Evolutionary conservation across 495 filamentous ascomycete genomes (phyloP).

Genomic region (Trichoderma asperelloides): DNA sequence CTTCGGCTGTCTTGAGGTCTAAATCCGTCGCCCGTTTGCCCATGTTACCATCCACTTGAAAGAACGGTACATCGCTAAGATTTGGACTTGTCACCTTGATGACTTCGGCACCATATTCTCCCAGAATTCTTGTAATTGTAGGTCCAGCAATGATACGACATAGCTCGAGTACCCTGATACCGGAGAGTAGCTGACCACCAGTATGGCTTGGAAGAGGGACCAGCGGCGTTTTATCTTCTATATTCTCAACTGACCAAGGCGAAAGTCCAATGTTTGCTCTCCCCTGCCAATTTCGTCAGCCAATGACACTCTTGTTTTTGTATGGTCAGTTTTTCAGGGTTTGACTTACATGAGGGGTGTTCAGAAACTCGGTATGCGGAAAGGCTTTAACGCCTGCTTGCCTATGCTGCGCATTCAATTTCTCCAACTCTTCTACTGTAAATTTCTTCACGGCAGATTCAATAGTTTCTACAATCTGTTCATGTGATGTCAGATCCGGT

Average conservation of each 20-base stretch:
- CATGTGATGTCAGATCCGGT: slow-evolving; percentile 55
- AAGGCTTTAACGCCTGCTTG: slow-evolving; percentile 61
- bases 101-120: slow-evolving; percentile 60
- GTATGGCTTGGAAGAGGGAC: slow-evolving; percentile 39
- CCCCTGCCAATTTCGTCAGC: slow-evolving; percentile 18
- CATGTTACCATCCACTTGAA: slow-evolving; percentile 71
- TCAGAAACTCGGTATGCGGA: slow-evolving; percentile 55
- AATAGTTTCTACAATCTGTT: slow-evolving; percentile 55
- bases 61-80: slow-evolving; percentile 67
- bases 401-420: slow-evolving; percentile 48
- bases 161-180: slow-evolving; percentile 55
- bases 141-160: slow-evolving; percentile 58
- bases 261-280: slow-evolving; percentile 20
- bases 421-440: slow-evolving; percentile 54
- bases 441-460: slow-evolving; percentile 56
- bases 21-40: slow-evolving; percentile 50
- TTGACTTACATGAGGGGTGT: slow-evolving; percentile 41
- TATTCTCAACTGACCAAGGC: slow-evolving; percentile 16
- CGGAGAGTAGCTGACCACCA: slow-evolving; percentile 37
- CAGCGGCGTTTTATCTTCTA: slow-evolving; percentile 26
- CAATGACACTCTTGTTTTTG: not conserved
- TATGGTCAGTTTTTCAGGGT: too few relatives aligned
- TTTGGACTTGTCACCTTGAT: slow-evolving; percentile 61
- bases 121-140: slow-evolving; percentile 55
- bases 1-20: slow-evolving; percentile 47